Conservation (phyloP, 2,329 filamentous ascomycete genomes). For the Nannizziopsis barbatae region DNA sequence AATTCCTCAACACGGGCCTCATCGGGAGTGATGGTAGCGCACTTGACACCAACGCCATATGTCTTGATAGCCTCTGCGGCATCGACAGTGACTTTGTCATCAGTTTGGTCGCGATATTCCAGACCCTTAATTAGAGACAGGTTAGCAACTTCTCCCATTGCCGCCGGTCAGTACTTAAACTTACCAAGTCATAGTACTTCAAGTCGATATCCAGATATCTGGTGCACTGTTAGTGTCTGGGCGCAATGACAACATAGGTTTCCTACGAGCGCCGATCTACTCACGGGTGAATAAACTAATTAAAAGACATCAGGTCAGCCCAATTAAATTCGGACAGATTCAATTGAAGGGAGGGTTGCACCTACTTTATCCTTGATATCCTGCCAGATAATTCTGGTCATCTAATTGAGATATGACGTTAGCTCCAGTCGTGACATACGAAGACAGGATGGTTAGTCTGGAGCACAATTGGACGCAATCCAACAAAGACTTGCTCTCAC, state of each 20-base stretch:
- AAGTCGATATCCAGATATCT: constrained; percentile 89
- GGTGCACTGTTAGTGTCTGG: constrained; percentile 16
- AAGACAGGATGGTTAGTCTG: not conserved
- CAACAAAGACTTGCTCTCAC: no score
- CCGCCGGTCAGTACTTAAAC: constrained; percentile 11
- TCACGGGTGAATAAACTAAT: constrained; percentile 69
- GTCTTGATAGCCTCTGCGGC: constrained; percentile 97
- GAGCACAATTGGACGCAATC: not conserved
- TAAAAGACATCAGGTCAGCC: constrained; percentile 9
- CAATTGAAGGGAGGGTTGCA: constrained; percentile 12
- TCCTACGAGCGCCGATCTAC: constrained; percentile 13
- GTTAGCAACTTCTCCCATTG: not conserved
- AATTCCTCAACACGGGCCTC: constrained; percentile 96
- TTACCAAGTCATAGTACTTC: constrained; percentile 83
- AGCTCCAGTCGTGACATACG: constrained; percentile 1
- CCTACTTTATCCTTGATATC: constrained; percentile 86
- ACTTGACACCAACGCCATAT: constrained; percentile 98
- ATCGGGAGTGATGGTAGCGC: constrained; percentile 96
- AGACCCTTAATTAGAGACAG: constrained; percentile 47
- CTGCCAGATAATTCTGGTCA: constrained; percentile 99
- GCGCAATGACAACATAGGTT: not conserved
- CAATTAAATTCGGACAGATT: not conserved
- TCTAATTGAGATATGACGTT: constrained; percentile 41
- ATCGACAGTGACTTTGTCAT: constrained; percentile 91
- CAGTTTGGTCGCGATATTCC: constrained; percentile 87